Conservation (phyloP, 768 basidiomycete genomes). For the Scleroderma bovista region DNA sequence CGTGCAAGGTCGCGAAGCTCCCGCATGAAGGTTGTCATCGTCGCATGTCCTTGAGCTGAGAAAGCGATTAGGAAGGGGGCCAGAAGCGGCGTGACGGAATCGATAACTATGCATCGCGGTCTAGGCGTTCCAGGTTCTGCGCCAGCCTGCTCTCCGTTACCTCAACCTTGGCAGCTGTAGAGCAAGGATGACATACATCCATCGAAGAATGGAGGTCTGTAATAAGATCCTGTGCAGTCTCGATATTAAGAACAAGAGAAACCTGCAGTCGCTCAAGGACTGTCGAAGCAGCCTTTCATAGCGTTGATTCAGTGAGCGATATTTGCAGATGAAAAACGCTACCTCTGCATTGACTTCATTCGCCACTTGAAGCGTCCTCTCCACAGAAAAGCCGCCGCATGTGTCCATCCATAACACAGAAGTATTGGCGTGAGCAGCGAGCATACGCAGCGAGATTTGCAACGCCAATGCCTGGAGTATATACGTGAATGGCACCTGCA, state of each 20-base stretch:
- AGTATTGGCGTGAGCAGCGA: conserved; percentile 33
- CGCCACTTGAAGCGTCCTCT: conserved; percentile 38
- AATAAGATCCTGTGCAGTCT: conserved; percentile 46
- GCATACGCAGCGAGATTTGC: conserved; percentile 51
- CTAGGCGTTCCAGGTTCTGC: conserved; percentile 5
- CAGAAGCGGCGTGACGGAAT: conserved; percentile 59
- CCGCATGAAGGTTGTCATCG: conserved; percentile 68
- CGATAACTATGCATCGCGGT: conserved; percentile 54
- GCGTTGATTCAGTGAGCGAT: conserved; percentile 2
- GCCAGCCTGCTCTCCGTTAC: conserved; percentile 5
- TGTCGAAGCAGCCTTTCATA: conserved; percentile 21
- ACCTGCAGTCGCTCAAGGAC: conserved; percentile 55
- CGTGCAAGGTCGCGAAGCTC: conserved; percentile 50
- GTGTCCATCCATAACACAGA: conserved; percentile 69
- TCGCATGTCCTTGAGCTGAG: conserved; percentile 70
- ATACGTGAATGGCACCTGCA: conserved; percentile 1
- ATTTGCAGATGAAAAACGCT: conserved; percentile 12
- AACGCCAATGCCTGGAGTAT: conserved; percentile 49
- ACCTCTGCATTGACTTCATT: conserved; percentile 19
- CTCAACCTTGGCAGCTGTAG: background rate
- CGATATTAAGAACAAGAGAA: conserved; percentile 53
- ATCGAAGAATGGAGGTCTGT: conserved; percentile 35
- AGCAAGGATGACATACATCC: conserved; percentile 21
- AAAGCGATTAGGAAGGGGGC: conserved; percentile 57
- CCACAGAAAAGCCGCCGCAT: conserved; percentile 57